Conservation (phyloP, 2,329 filamentous ascomycete genomes). For the Xylaria sp. region DNA sequence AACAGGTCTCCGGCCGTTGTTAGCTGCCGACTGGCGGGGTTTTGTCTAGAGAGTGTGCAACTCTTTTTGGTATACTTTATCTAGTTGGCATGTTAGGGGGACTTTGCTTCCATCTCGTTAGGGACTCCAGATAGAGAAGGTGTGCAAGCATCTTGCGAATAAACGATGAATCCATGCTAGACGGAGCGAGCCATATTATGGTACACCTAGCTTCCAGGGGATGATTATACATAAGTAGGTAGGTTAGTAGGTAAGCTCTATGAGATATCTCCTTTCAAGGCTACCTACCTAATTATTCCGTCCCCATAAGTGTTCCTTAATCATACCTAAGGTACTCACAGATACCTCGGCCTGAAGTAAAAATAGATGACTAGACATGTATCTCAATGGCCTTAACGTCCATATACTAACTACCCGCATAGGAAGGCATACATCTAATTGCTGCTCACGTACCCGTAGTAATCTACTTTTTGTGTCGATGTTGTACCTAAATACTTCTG, state of each 20-base stretch:
- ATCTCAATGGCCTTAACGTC: background rate
- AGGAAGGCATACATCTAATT: too few species aligned
- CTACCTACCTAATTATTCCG: background rate
- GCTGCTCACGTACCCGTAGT: background rate
- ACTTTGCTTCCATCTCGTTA: background rate
- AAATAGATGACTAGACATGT: background rate
- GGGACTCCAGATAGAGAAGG: background rate
- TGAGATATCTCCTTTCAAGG: background rate
- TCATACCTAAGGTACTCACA: background rate
- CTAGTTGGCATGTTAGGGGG: background rate
- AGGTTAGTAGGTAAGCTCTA: too few species aligned
- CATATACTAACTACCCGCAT: too few species aligned
- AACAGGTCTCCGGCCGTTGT: slow-evolving; percentile 27
- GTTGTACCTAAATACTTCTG: background rate
- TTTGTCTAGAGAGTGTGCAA: slow-evolving; percentile 11
- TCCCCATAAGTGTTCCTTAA: background rate
- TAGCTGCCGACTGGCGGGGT: slow-evolving; percentile 17
- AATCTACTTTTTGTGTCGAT: background rate
- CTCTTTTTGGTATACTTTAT: background rate
- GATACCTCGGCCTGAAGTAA: background rate
- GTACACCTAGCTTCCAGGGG: background rate
- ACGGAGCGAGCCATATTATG: background rate
- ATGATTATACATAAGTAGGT: background rate
- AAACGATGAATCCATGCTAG: background rate
- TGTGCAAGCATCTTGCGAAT: background rate